Conservation (phyloP, 2,329 filamentous ascomycete genomes). For the Cercospora sp. region DNA sequence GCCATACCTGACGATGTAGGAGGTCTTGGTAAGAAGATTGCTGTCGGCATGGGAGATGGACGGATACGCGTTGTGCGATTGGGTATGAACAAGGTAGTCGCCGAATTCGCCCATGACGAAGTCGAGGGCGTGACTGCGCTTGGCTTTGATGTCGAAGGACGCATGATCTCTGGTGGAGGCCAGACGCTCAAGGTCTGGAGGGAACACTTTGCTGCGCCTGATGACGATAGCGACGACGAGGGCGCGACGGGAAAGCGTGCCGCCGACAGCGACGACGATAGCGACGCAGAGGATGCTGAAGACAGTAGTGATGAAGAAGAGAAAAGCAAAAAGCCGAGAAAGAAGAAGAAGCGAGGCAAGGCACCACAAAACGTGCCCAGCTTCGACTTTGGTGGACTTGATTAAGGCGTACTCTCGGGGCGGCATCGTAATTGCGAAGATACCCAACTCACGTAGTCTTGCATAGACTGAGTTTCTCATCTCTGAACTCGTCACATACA, state of each 20-base stretch:
- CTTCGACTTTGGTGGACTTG: conserved; percentile 36
- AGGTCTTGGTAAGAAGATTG: conserved; percentile 68
- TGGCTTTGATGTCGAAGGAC: conserved; percentile 78
- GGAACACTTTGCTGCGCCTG: conserved; percentile 61
- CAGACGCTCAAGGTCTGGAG: conserved; percentile 87
- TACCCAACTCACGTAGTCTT: conserved; percentile 9
- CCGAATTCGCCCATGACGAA: conserved; percentile 74
- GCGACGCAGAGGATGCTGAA: conserved; percentile 38
- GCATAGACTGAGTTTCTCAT: background rate
- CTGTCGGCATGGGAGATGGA: conserved; percentile 80
- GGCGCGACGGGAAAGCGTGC: conserved; percentile 46
- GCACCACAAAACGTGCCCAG: conserved; percentile 27
- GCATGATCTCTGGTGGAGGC: conserved; percentile 88
- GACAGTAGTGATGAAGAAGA: conserved; percentile 47
- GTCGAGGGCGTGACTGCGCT: conserved; percentile 80
- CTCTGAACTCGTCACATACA: background rate
- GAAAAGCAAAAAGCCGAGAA: conserved; percentile 45
- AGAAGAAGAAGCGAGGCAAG: conserved; percentile 44
- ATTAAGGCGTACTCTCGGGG: conserved; percentile 24
- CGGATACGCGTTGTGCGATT: conserved; percentile 75
- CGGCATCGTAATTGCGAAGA: conserved; percentile 6
- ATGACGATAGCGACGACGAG: conserved; percentile 51
- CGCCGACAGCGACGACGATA: conserved; percentile 52
- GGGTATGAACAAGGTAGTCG: conserved; percentile 68
- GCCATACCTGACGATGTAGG: conserved; percentile 70